Conservation (phyloP, 2,329 filamentous ascomycete genomes). For the Sclerotinia nivalis region DNA sequence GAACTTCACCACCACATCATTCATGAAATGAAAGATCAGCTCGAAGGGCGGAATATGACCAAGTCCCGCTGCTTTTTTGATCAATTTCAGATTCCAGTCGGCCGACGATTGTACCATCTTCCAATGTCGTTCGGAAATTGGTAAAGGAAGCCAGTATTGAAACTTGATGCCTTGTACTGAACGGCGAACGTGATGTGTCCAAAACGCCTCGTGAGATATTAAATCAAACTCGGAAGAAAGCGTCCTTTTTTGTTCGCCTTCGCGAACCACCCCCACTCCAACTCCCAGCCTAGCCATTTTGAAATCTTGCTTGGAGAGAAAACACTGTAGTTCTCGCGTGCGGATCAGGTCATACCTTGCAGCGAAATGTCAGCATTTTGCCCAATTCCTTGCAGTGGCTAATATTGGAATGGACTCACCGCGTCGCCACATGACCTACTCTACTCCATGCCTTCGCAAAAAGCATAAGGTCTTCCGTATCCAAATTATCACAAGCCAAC, state of each 20-base stretch:
- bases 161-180: conserved; percentile 49
- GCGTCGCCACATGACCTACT: conserved; percentile 27
- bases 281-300: conserved; percentile 46
- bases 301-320: conserved; percentile 48
- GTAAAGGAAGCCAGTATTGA: conserved; percentile 49
- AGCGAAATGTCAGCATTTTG: neutral
- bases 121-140: conserved; percentile 28
- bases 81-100: neutral
- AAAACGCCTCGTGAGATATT: conserved; percentile 47
- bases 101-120: neutral
- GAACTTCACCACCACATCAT: conserved; percentile 51
- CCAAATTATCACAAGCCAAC: conserved; percentile 40
- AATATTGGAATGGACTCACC: neutral
- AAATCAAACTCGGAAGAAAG: conserved; percentile 51
- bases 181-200: conserved; percentile 41
- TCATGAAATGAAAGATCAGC: conserved; percentile 52
- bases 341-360: conserved; percentile 30
- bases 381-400: too few relatives aligned
- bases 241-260: neutral
- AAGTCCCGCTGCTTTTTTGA: conserved; percentile 29
- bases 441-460: conserved; percentile 32
- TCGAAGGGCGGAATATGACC: conserved; percentile 37
- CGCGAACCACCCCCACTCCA: conserved; percentile 40
- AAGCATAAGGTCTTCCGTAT: conserved; percentile 31
- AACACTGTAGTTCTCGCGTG: conserved; percentile 50